Percentiles rank a stretch among this genome's conserved stretches.
Conservation (phyloP, 192 early-diverging fungal species). For the Dissophora globulifera region DNA sequence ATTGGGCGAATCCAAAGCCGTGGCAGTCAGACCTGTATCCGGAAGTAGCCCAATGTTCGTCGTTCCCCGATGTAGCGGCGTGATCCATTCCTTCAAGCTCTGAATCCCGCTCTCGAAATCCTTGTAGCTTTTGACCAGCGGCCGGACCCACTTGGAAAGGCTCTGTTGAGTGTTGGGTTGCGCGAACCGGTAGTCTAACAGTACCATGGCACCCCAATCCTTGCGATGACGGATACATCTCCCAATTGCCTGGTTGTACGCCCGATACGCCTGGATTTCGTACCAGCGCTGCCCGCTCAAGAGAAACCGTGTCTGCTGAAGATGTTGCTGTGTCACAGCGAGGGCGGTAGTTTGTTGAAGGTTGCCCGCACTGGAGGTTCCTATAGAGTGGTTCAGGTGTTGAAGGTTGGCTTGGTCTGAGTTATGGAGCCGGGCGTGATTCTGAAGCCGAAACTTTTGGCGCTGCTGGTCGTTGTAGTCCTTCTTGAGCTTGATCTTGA, state of each 20-base stretch:
- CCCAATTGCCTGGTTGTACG: conserved; percentile 72
- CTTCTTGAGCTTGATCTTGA: conserved; percentile 63
- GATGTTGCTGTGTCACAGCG: background rate
- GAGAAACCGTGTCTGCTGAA: background rate
- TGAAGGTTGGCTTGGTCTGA: conserved; percentile 14
- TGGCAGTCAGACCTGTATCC: too few species aligned
- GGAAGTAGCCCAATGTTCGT: too few species aligned
- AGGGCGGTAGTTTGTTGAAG: background rate
- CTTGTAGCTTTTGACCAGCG: conserved; percentile 29
- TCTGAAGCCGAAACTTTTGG: background rate
- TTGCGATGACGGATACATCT: conserved; percentile 68
- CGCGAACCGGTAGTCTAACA: conserved; percentile 65
- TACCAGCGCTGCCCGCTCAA: conserved; percentile 70
- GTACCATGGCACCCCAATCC: conserved; percentile 74
- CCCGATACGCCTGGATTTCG: conserved; percentile 68
- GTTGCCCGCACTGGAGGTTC: background rate
- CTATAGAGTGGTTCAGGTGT: conserved; percentile 20
- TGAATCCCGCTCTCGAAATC: conserved; percentile 50
- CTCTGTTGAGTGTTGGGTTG: conserved; percentile 54
- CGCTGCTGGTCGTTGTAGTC: conserved; percentile 46
- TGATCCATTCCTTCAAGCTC: conserved; percentile 21
- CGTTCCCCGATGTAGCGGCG: background rate
- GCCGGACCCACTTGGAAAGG: conserved; percentile 78
- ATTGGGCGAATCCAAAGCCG: too few species aligned
- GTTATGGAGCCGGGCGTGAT: background rate